Evolutionary conservation across 192 early-diverging fungal genomes (phyloP), one percentile per base, ranked within the genome.

Genomic region (Backusella psychrophila): DNA sequence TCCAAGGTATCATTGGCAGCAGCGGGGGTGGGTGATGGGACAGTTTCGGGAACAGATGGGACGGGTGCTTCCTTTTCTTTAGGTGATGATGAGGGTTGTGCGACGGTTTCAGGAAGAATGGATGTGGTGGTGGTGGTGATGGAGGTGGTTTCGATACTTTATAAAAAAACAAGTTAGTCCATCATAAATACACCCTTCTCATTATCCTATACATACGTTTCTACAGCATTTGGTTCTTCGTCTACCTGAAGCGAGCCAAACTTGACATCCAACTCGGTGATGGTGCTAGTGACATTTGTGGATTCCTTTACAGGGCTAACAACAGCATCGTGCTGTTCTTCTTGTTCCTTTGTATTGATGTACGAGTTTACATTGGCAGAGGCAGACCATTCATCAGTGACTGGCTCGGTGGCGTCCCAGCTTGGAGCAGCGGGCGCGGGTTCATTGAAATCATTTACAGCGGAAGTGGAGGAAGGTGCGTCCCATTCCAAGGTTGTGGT

Each of bases 211-310:
- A 49, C 69, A 31, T 71, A 71, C 70, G 23, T 49, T 71, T 71
- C 42, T 49, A 86, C 85, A 26, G 41, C 83, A 4, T 74, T 74
- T 66, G 78, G 71, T 59, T 85, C 89, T 66, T 87, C 87, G n/a
- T 89, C 89, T 65, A 94, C 82, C 21, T 84, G 82, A 56, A 94
- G 81, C 52, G 92, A 94, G n/a, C 95, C 96, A 87, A 96, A 96
- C 80, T 93, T 92, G 33, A 92, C 87, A 66, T 89, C 92, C 23
- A 94, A 86, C 56, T 89, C 84, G 34, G 90, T 87, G 7, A 93
- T 70, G 33, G 87, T 79, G 7, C 91, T 81, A 53, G 81, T 86
- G 91, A 97, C 94, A 34, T 96, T 93, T 17, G 96, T 94, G 41
- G 95, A 86, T 26, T 91, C 91, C 79, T 96, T 63, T 63, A 33